phyloP scores from a whole-genome alignment of 192 early-diverging fungal species.

The Gamsiella multidivaricata region DNA sequence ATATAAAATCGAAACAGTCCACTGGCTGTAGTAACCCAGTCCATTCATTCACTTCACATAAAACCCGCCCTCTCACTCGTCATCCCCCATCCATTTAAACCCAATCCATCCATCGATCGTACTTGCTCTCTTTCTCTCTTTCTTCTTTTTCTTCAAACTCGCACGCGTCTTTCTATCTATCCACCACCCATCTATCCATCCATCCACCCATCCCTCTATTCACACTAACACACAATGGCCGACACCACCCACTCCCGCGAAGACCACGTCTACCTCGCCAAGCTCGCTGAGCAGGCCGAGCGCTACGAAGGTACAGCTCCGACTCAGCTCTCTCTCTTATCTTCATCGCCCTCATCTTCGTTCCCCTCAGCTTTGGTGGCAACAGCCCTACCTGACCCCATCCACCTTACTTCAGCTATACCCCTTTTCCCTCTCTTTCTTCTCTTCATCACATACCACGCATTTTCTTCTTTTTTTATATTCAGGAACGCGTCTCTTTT shows the following conservation, averaged over 20 bases:
- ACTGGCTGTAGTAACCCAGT: not conserved
- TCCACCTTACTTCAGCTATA: no score
- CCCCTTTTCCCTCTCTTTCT: not conserved
- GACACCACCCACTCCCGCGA: slow-evolving; percentile 45
- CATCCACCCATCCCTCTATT: not conserved
- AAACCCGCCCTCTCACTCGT: not conserved
- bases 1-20: not conserved
- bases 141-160: not conserved
- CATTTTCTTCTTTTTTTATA: not conserved
- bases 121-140: slow-evolving; percentile 9
- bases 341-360: not conserved
- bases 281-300: slow-evolving; percentile 99
- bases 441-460: not conserved
- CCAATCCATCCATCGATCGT: slow-evolving; percentile 8
- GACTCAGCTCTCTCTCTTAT: not conserved
- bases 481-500: not conserved
- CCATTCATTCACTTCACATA: not conserved
- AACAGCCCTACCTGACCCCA: no score
- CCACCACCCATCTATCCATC: slow-evolving; percentile 2
- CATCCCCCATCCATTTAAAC: not conserved
- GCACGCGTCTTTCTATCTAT: not conserved
- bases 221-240: slow-evolving; percentile 17
- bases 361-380: not conserved
- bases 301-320: slow-evolving; percentile 94
- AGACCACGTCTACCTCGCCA: slow-evolving; percentile 94